These are phyloP conservation scores for Gamsiella multidivaricata DNA, from an alignment of 192 early-diverging fungal genomes.

Conservation along the genomic window DNA sequence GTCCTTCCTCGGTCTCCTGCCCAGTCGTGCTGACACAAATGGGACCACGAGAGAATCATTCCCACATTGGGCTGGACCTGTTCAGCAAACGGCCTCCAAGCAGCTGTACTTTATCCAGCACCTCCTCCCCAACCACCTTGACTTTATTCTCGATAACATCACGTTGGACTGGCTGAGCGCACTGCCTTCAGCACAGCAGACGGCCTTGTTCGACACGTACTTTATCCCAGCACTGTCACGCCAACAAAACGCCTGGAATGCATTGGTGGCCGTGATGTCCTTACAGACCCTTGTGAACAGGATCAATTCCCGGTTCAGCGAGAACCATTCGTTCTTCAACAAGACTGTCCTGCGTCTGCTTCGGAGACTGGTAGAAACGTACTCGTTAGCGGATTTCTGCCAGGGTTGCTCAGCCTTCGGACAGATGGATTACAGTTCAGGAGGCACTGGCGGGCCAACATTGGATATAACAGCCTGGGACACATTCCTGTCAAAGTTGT, in stretches of 20 bases:
- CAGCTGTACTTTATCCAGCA: constrained; percentile 31
- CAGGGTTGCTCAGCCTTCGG: not conserved
- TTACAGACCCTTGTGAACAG: constrained; percentile 29
- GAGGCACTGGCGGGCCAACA: not conserved
- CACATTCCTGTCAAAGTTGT: constrained; percentile 27
- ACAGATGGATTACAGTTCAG: not conserved
- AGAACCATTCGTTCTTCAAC: constrained; percentile 47
- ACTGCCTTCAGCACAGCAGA: constrained; percentile 19
- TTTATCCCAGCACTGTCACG: constrained; percentile 16
- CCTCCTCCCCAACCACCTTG: constrained; percentile 24
- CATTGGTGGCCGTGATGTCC: constrained; percentile 10
- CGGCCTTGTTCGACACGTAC: constrained; percentile 28
- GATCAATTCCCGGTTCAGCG: constrained; percentile 21
- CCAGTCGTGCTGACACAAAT: not conserved
- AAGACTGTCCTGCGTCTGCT: constrained; percentile 34
- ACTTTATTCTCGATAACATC: constrained; percentile 43
- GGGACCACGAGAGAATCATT: not conserved
- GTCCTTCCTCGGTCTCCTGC: constrained; percentile 18
- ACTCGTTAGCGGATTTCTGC: constrained; percentile 20
- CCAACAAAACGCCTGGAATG: not conserved
- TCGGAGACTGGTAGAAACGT: constrained; percentile 1
- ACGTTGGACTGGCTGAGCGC: constrained; percentile 45
- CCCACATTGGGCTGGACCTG: constrained; percentile 25
- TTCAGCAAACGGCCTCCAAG: constrained; percentile 2
- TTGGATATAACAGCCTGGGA: constrained; percentile 20